Evolutionary conservation across 768 basidiomycete genomes (phyloP), one percentile per base, ranked within the genome.

Genomic region (Steccherinum ochraceum): DNA sequence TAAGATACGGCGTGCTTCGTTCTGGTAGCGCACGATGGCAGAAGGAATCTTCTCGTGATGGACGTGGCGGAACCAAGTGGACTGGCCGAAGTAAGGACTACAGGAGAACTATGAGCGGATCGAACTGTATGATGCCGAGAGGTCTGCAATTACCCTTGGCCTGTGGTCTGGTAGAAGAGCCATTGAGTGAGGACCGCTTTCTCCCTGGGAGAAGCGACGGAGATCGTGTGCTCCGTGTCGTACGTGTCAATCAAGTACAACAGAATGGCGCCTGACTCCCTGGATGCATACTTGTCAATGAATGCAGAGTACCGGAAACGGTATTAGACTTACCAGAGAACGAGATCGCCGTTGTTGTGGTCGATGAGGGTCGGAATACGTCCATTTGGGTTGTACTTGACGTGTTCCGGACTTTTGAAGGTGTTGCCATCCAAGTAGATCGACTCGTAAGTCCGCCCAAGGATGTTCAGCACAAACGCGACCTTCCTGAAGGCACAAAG

Each of bases 101-200:
- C 10, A 56, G 4, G 56, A 1, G 7, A 7, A 21, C 24, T n/a
- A n/a, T n/a, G n/a, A n/a, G n/a, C n/a, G n/a, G n/a, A n/a, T n/a
- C n/a, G n/a, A n/a, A n/a, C n/a, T n/a, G n/a, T n/a, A n/a, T n/a
- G n/a, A n/a, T n/a, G n/a, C n/a, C n/a, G n/a, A n/a, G n/a, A n/a
- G n/a, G n/a, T n/a, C n/a, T n/a, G n/a, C n/a, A n/a, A n/a, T n/a
- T n/a, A n/a, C n/a, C n/a, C n/a, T n/a, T n/a, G n/a, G n/a, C n/a
- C n/a, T n/a, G n/a, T n/a, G n/a, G n/a, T n/a, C n/a, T 59, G 58
- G 55, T 70, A 73, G 59, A 71, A 69, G 41, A 74, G 67, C 72
- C 69, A 73, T 53, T 67, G 69, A 16, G 66, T 50, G 24, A 45
- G 43, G 2, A 23, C 13, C 23, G 35, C 20, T 41, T 39, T 39